Evolutionary conservation across 2,329 filamentous ascomycete species (phyloP), one percentile per base, ranked within the genome.

Genomic region (Penicillium griseofulvum): DNA sequence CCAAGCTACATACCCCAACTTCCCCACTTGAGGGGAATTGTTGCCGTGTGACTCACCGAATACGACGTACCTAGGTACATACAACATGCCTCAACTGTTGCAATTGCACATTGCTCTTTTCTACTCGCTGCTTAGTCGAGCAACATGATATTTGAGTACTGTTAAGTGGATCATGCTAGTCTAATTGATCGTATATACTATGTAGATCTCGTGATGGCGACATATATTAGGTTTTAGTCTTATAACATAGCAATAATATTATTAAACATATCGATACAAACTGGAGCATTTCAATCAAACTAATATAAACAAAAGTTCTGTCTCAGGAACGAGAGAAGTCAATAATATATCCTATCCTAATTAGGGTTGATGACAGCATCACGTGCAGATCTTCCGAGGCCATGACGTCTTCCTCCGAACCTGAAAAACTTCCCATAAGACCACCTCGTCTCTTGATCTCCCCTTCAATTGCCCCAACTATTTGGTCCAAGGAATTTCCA

Each of bases 381-480:
- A 66, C 64, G 64, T 66, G 64, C 12, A 5, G 16, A 26, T 14
- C 33, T 10, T 34, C 48, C 19, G 16, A 50, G 22, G 28, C 61
- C 58, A 72, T 72, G 70, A 73, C 70, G 70, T 73, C 66, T 70
- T 67, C 54, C 56, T 60, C 52, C 47, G 45, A 60, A 48, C 52
- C 47, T 52, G 52, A 56, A 58, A 63, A 65, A 52, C 58, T 59
- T 52, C 56, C 59, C 57, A 62, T 68, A 94, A 90, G 90, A 94
- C 68, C 95, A 95, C 78, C 75, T 89, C 93, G 57, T 62, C 59
- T 57, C 51, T 54, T 47, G 10, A 34, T 34, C 34, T 48, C 31
- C 26, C 48, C 39, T 44, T 83, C 54, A 54, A 56, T 94, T 55
- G 46, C 34, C 22, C 45, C 45, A 42, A 17, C 43, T 53, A 12